Evolutionary conservation across 345 rosid genomes (phyloP), one percentile per base, ranked within the genome.

Genomic region (Hevea brasiliensis): DNA sequence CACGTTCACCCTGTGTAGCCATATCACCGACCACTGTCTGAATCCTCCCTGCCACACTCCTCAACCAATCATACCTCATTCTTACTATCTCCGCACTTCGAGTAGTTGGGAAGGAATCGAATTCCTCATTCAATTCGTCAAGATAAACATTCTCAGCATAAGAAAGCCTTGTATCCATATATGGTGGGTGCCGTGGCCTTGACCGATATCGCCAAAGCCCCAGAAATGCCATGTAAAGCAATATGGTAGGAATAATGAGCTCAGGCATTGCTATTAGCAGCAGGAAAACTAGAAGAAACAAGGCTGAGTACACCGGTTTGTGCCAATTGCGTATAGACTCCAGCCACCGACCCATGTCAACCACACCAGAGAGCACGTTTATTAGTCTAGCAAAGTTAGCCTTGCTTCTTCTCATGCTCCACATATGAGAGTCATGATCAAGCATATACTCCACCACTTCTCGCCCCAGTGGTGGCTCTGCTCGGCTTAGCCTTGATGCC

Each of bases 321-420:
- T 77, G 72, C 96, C 89, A 90, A 17, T 67, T 79, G 59, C 90
- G 76, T 51, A 87, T 70, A 3, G 79, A 69, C 58, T 90, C 87
- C 3, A 84, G 20, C 72, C 76, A 77, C 29, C 76, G 78, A 21
- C 72, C 68, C n/a, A 85, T 61, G 65, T 83, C 74, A 6, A 87
- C 75, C 0, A 85, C 8, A 32, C 84, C 80, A 0, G 90, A 87
- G 53, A 90, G 79, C 51, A 87, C 87, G 58, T 67, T 84, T 72
- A 86, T 89, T 17, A 90, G 76, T 59, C 93, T 68, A 41, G 83
- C 87, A 61, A 90, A 87, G 77, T 90, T 89, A 7, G 92, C 93
- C 69, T 90, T 90, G 85, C 96, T 88, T 65, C 90, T 89, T 68
- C 96, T 85, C 93, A 89, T 87, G 80, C 96, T 90, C 96, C 93